Conservation (phyloP, 305 asterid species). For the Ilex paraguariensis region DNA sequence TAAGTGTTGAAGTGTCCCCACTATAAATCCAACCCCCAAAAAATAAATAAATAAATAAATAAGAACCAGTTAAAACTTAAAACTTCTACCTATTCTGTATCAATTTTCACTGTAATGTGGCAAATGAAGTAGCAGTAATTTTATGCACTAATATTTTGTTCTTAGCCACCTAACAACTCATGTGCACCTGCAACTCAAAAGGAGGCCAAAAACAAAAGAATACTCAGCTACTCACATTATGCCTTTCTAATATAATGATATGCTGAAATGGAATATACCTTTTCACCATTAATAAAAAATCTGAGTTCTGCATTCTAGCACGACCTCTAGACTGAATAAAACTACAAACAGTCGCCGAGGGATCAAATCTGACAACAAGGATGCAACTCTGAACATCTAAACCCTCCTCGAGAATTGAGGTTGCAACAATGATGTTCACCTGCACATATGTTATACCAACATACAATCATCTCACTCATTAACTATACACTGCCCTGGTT, state of each 20-base stretch:
- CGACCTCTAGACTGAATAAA: conserved; percentile 95
- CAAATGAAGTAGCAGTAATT: too few species aligned
- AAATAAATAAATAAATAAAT: too few species aligned
- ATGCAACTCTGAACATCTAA: conserved; percentile 92
- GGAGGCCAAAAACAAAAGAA: neutral
- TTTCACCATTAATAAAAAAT: conserved; percentile 62
- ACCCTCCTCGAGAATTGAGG: conserved; percentile 93
- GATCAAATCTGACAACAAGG: conserved; percentile 86
- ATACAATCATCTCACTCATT: neutral
- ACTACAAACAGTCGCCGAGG: conserved; percentile 69
- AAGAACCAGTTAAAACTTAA: neutral
- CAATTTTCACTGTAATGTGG: too few species aligned
- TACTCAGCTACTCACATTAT: neutral
- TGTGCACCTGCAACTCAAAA: neutral
- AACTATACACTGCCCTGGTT: neutral
- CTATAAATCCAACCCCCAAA: conserved; percentile 26
- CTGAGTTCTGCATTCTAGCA: conserved; percentile 84
- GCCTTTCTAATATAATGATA: too few species aligned
- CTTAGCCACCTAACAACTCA: neutral
- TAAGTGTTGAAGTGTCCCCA: conserved; percentile 42
- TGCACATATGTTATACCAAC: conserved; percentile 22
- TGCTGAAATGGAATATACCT: conserved; percentile 35
- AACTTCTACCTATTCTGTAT: neutral
- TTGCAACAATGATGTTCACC: conserved; percentile 80
- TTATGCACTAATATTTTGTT: too few species aligned